These are phyloP conservation scores for Phlegmacium glaucopus DNA, from an alignment of 768 basidiomycete genomes.

Conservation along the genomic window DNA sequence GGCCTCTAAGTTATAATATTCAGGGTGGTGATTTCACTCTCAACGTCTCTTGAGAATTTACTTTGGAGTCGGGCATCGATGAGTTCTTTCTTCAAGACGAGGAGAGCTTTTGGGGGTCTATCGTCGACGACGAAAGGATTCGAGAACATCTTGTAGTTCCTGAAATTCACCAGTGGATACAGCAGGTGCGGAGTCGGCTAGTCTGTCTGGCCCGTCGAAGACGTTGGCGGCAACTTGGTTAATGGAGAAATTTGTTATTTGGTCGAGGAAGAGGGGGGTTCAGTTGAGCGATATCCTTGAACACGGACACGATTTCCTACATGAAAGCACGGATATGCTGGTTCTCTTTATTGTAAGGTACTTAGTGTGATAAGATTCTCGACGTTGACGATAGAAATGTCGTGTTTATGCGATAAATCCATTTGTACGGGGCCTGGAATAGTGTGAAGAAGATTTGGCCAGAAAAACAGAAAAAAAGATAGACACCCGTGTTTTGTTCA, in stretches of 20 bases:
- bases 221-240: slow-evolving; percentile 90
- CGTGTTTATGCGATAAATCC: slow-evolving; percentile 78
- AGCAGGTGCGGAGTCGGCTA: slow-evolving; percentile 96
- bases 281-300: slow-evolving; percentile 97
- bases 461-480: no score
- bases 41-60: slow-evolving; percentile 90
- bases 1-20: slow-evolving; percentile 96
- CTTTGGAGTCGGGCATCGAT: slow-evolving; percentile 95
- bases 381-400: slow-evolving; percentile 86
- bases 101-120: slow-evolving; percentile 81
- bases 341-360: slow-evolving; percentile 89
- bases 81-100: slow-evolving; percentile 96
- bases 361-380: slow-evolving; percentile 76
- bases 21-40: slow-evolving; percentile 90
- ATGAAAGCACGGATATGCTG: slow-evolving; percentile 95
- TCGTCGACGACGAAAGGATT: slow-evolving; percentile 84
- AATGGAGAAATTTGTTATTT: slow-evolving; percentile 95
- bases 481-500: slow-evolving; percentile 7
- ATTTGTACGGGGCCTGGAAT: slow-evolving; percentile 67
- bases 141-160: slow-evolving; percentile 92
- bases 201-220: slow-evolving; percentile 96
- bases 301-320: slow-evolving; percentile 93
- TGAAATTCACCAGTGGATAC: slow-evolving; percentile 90
- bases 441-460: no score
- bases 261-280: slow-evolving; percentile 98